Evolutionary conservation across 495 filamentous ascomycete genomes (phyloP).

Genomic region (Xylaria acuta): DNA sequence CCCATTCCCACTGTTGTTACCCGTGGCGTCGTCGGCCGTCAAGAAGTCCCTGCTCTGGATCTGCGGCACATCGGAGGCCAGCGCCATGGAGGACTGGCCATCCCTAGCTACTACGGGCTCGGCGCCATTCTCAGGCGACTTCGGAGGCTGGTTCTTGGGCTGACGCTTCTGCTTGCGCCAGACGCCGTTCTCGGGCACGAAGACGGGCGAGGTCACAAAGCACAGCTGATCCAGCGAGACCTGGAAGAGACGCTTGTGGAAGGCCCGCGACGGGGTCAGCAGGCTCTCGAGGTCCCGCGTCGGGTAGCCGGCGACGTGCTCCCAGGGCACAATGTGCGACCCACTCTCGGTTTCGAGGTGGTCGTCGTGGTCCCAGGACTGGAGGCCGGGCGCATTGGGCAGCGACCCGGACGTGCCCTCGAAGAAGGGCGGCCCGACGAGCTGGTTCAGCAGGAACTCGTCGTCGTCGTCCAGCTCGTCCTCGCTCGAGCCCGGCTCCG

Average conservation of each 20-base stretch:
- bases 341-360: constrained; percentile 58
- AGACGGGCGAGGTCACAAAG: constrained; percentile 87
- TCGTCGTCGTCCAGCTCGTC: constrained; percentile 54
- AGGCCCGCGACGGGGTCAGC: constrained; percentile 77
- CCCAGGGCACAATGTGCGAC: constrained; percentile 70
- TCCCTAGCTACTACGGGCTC: constrained; percentile 28
- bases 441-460: constrained; percentile 45
- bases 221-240: constrained; percentile 82
- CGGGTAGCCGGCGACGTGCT: constrained; percentile 76
- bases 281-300: constrained; percentile 83
- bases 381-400: constrained; percentile 46
- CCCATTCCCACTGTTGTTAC: constrained; percentile 25
- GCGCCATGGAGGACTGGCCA: constrained; percentile 29
- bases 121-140: constrained; percentile 39
- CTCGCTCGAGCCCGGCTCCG: constrained; percentile 37
- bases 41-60: constrained; percentile 43
- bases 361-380: constrained; percentile 64
- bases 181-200: constrained; percentile 80
- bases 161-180: constrained; percentile 86
- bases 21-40: constrained; percentile 43
- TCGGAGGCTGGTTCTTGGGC: constrained; percentile 41
- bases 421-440: constrained; percentile 34
- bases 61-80: constrained; percentile 41
- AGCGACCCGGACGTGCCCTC: constrained; percentile 44
- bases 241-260: constrained; percentile 87